Evolutionary conservation across 2,329 filamentous ascomycete genomes (phyloP), one percentile per base, ranked within the genome.

Genomic region (Cephalotrichum gorgonifer): DNA sequence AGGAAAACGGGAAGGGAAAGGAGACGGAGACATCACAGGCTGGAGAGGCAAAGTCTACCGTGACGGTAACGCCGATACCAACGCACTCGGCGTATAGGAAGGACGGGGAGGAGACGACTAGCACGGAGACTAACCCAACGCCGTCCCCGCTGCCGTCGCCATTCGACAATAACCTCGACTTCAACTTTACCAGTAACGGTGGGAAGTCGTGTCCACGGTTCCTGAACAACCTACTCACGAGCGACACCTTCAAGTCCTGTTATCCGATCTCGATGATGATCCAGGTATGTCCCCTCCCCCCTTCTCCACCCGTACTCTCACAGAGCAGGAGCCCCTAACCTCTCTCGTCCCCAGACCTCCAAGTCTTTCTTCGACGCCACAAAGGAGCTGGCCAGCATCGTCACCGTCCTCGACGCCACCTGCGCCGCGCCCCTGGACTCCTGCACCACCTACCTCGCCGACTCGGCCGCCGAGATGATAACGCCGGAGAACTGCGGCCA

Each of bases 261-360:
- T 80, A 90, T 55, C 88, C 91, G 0, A 73, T 96, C 50, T 95
- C 90, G 1, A 73, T 95, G 57, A 77, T 97, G 54, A 72, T 97
- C 9, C 80, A 86, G 71, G 86, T 87, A 68, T 60, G 38, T 30
- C 5, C 30, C 25, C 27, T 43, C 22, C 44, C 15, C 27, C 22
- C 9, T 8, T 42, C 23, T 20, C 17, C 35, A 9, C 30, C 33
- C 25, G 9, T 23, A 43, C 17, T 14, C 15, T 27, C n/a, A n/a
- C n/a, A n/a, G n/a, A n/a, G n/a, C n/a, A n/a, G n/a, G n/a, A n/a
- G n/a, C 33, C 25, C 35, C 31, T 46, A 17, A 31, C 12, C 11
- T 14, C 25, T 20, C 41, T 43, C 41, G 8, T 14, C 41, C 12
- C 22, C 62, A 95, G 81, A 88, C 86, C 53, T 96, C 91, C 9